Base-by-base conservation (phyloP, 2,329 filamentous ascomycete genomes). In the Phoma herbarum region DNA sequence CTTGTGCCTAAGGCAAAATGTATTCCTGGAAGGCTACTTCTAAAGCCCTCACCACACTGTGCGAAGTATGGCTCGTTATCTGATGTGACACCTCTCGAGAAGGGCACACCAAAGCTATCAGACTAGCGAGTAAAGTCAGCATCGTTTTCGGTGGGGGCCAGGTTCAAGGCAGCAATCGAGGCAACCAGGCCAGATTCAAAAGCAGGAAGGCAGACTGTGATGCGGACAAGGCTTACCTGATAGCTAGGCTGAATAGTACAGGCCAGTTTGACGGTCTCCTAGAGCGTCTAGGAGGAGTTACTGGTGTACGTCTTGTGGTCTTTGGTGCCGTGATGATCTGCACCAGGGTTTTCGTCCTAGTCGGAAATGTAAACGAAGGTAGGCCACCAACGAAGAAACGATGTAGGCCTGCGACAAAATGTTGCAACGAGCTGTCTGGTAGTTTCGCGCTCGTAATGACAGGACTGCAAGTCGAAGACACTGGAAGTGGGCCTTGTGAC, bases 1-100 rank as follows among this genome's bases (percentile, higher is more conserved):
- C 80, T 76, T 76, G 63, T 67, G 63, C 65, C 66, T 65, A 70
- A 65, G 70, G 66, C 71, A 66, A 67, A 66, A 44, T 63, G 61
- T 48, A 64, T 70, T 64, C 82, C 75, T 84, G 82, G 80, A 81
- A 86, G 79, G 83, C 86, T 83, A 78, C 68, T 69, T 63, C 60
- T 64, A 56, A 70, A 68, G 64, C 66, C 67, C 68, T 70, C 70
- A 67, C 68, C 64, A 66, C 68, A 74, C 66, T 72, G 70, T 57
- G 69, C 63, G 52, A 71, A 51, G 31, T 71, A 59, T 56, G 62
- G 66, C 55, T 66, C 66, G 16, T 64, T 59, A n/a, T 49, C 56
- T 35, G 56, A 59, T 28, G 46, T 35, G 50, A 63, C 64, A 67
- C 70, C 72, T 62, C 64, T 63, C n/a, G 65, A 61, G 46, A 70